These are phyloP conservation scores for Cunninghamia lanceolata DNA, from an alignment of 75 land plant genomes.

Conservation along the genomic window DNA sequence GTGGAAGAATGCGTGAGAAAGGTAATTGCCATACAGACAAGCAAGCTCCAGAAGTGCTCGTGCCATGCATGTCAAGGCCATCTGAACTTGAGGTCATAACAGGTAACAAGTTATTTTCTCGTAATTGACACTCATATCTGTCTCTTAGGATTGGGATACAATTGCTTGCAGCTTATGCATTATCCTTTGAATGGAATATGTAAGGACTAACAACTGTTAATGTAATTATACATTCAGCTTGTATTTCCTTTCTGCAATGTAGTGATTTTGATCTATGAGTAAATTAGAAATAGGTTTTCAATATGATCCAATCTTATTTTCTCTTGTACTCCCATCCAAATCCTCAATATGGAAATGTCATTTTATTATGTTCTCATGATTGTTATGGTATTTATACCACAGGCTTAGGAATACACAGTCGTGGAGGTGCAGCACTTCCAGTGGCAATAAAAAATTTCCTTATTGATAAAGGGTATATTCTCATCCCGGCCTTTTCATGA, in stretches of 20 bases:
- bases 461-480: constrained; percentile 41
- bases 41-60: neutral
- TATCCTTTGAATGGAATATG: neutral
- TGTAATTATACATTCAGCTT: neutral
- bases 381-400: neutral
- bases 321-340: neutral
- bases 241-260: neutral
- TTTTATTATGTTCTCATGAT: neutral
- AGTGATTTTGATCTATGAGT: neutral
- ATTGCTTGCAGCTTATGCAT: too few species aligned
- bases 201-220: neutral
- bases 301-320: neutral
- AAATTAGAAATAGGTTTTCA: neutral
- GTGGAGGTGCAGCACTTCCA: constrained; percentile 67
- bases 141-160: too few species aligned
- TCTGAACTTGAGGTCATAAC: constrained; percentile 55
- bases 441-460: constrained; percentile 66
- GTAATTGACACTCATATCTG: neutral
- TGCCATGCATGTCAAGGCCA: constrained; percentile 10
- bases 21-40: constrained; percentile 5
- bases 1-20: neutral
- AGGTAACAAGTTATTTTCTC: constrained; percentile 25
- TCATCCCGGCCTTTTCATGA: neutral
- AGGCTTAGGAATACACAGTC: constrained; percentile 74
- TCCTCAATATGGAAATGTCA: neutral